Base-by-base conservation (phyloP, 2,329 filamentous ascomycete genomes). In the Hymenotorrendiella dingleyae region DNA sequence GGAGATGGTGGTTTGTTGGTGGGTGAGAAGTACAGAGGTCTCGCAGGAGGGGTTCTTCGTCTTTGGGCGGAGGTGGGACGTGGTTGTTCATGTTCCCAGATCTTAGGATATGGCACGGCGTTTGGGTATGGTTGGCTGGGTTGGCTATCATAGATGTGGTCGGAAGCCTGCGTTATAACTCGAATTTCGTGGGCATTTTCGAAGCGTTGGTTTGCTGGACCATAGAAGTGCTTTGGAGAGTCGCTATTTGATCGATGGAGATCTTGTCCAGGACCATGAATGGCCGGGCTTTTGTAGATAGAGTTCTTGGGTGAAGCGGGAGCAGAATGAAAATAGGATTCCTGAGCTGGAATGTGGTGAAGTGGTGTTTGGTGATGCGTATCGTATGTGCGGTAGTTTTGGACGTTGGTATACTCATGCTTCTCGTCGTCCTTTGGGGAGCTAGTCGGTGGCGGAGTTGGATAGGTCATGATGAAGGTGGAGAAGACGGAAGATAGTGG, bases 1-100 rank as follows among this genome's bases (percentile, higher is more conserved):
- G 57, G 56, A 11, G 52, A 48, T 3, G 54, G 50, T 3, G 46
- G 40, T 17, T 39, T 42, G 23, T 56, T 57, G 8, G 41, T 40
- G 11, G 54, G 56, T 1, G 52, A 54, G 45, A 45, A 55, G 41
- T 48, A 42, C 27, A 55, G 20, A 14, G 50, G 34, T 24, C 48
- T 22, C 16, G 48, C 36, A 6, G 47, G 49, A 20, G 34, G 36
- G 9, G 42, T 40, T 14, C 32, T 8, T 27, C 29, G 36, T 39
- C 16, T 32, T n/a, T 40, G 37, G 12, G 16, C 12, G 6, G 37
- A 40, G 21, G 35, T 23, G 17, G 28, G 35, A 20, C 30, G 30
- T 4, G 37, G 28, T 7, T 14, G 30, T 9, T 34, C 30, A n/a
- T 17, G 22, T 10, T 34, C 28, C 19, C 33, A 12, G 20, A 32